Percentiles rank a stretch among this genome's conserved stretches.
Evolutionary conservation across 768 basidiomycete species (phyloP).

Genomic region (Tricholoma matsutake): DNA sequence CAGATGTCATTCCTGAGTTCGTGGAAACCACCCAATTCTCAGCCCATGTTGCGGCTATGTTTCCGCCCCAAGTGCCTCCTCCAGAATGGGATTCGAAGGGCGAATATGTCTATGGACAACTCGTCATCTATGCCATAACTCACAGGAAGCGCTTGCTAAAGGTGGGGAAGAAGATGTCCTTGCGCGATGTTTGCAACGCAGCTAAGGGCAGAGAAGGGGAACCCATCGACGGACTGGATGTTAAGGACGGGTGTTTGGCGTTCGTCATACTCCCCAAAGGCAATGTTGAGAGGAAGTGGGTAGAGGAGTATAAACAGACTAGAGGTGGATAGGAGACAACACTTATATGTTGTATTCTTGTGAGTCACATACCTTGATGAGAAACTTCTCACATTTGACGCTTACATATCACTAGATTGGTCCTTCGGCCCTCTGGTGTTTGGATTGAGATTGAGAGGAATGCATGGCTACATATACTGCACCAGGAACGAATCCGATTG

Average conservation of each 20-base stretch:
- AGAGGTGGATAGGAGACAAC: conserved; percentile 26
- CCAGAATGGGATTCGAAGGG: conserved; percentile 75
- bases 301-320: conserved; percentile 77
- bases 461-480: too few species aligned
- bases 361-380: background rate
- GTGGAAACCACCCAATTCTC: conserved; percentile 81
- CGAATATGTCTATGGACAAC: conserved; percentile 60
- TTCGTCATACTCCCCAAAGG: conserved; percentile 81
- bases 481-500: too few species aligned
- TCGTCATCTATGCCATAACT: conserved; percentile 86
- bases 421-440: too few species aligned
- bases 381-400: background rate
- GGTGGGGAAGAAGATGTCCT: conserved; percentile 86
- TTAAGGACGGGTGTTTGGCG: conserved; percentile 79
- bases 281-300: conserved; percentile 76
- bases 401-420: too few species aligned
- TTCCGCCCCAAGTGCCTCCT: conserved; percentile 62
- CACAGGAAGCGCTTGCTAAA: conserved; percentile 74
- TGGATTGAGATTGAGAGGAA: too few species aligned
- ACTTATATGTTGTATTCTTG: background rate
- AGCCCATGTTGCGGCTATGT: conserved; percentile 77
- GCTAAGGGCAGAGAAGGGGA: conserved; percentile 59
- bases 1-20: conserved; percentile 87
- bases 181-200: conserved; percentile 70
- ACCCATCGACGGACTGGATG: conserved; percentile 72